Evolutionary conservation across 2,329 filamentous ascomycete genomes (phyloP).

Genomic region (Lomentospora prolificans): DNA sequence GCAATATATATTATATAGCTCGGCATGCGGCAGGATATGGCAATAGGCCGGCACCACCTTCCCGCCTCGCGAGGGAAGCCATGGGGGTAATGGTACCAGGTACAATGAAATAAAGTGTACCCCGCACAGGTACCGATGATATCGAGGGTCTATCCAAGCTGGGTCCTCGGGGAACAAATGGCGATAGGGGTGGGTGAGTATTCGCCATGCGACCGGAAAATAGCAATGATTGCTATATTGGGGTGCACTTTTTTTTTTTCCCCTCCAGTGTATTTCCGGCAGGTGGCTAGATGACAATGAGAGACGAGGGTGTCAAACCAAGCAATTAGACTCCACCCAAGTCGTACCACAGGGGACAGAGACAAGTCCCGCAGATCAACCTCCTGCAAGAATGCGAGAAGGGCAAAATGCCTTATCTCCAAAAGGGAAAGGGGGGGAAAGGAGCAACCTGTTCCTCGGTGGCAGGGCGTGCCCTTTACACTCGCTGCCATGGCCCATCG

Average conservation of each 20-base stretch:
- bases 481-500: too few species aligned
- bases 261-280: neutral
- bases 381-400: neutral
- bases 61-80: neutral
- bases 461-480: too few species aligned
- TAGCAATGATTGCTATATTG: neutral
- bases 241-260: neutral
- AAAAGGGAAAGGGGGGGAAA: neutral
- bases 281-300: neutral
- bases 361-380: neutral
- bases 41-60: neutral
- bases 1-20: slow-evolving; percentile 1
- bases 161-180: neutral
- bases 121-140: neutral
- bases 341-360: neutral
- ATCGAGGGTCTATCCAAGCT: neutral
- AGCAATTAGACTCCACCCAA: neutral
- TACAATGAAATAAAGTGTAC: neutral
- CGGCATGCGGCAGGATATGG: slow-evolving; percentile 1
- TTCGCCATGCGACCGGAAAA: neutral
- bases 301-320: neutral
- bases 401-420: neutral
- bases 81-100: neutral
- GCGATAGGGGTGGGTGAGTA: neutral
- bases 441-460: too few species aligned